A percentile compares a stretch with the other conserved stretches of the same genome.
phyloP scores from a whole-genome alignment of 345 rosid species.

The Hibiscus tridactylites region DNA sequence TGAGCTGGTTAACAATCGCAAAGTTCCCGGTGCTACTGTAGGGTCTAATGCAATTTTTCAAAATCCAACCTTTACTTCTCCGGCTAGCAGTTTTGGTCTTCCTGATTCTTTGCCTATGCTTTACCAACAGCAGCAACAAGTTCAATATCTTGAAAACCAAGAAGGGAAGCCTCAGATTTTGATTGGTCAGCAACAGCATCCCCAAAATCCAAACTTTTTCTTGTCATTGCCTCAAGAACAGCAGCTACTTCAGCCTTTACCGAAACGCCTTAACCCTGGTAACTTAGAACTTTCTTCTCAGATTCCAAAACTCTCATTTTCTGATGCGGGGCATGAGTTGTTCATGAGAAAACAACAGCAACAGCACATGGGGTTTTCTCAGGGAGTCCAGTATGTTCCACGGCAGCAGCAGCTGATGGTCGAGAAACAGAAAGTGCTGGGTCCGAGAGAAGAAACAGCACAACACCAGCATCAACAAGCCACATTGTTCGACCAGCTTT shows the following conservation, averaged over 20 bases:
- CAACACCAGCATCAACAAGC: constrained; percentile 22
- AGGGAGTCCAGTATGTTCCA: constrained; percentile 30
- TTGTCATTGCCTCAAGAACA: constrained; percentile 26
- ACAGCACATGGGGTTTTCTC: constrained; percentile 26
- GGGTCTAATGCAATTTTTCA: constrained; percentile 16
- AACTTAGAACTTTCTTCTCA: constrained; percentile 23
- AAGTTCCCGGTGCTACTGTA: constrained; percentile 8
- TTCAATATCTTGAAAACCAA: constrained; percentile 17
- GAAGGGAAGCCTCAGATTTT: constrained; percentile 16
- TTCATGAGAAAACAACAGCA: constrained; percentile 22
- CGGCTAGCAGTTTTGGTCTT: constrained; percentile 12
- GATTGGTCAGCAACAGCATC: constrained; percentile 31
- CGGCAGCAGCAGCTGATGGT: constrained; percentile 25
- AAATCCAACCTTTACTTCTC: constrained; percentile 21
- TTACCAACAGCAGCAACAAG: constrained; percentile 22
- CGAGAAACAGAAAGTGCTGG: constrained; percentile 24
- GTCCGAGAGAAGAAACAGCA: constrained; percentile 18
- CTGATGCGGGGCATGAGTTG: constrained; percentile 27
- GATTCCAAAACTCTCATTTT: constrained; percentile 27
- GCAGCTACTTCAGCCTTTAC: constrained; percentile 31
- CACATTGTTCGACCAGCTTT: constrained; percentile 40
- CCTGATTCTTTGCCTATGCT: constrained; percentile 23
- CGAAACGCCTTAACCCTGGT: constrained; percentile 35
- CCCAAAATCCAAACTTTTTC: constrained; percentile 29
- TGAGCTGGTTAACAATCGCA: constrained; percentile 16